Base-by-base conservation (phyloP, 169 alveolate species). In the Neospora caninum region DNA sequence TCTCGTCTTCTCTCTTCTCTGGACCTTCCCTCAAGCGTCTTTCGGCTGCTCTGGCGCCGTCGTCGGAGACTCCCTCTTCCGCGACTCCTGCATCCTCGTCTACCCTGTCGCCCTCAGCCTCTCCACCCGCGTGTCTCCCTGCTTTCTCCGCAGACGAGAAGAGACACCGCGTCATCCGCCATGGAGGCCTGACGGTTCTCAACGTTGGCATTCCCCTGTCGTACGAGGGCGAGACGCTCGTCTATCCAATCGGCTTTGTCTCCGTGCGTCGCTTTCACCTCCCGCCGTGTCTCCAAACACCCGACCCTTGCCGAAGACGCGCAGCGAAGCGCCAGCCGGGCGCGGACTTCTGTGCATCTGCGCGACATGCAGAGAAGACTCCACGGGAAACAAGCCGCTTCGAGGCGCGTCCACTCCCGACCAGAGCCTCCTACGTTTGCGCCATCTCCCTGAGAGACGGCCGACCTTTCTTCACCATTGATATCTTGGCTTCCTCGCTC, bases 361-460 rank as follows among this genome's bases (percentile, higher is more conserved):
- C 54, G 54, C 84, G 34, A 58, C 84, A 88, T 2, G 80, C 54
- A 70, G 80, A 86, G 69, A 36, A 49, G 42, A 13, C 22, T 70
- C 88, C 43, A 22, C 7, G 43, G 20, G 84, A 13, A 22, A 6
- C 13, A n/a, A 73, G 84, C 9, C 10, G 34, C 73, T 64, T 6
- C 16, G 73, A 64, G 73, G 73, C 73, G 31, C 73, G 31, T 9
- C 73, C 7, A 29, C 9, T 0, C 64, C 94, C 54, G 29, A 80
- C n/a, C 67, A 43, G 94, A 45, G 94, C 87, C n/a, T 80, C 94
- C 42, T 92, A 92, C 49, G 80, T 92, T 41, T 92, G 94, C 86
- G 42, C 91, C 53, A 92, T 92, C 78, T 42, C 94, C 18, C 69
- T 78, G 38, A 89, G 67, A 18, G 53, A 92, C 69, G 80, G 86